A percentile compares a stretch with the other conserved stretches of the same genome.
Conservation (phyloP, 2,329 filamentous ascomycete species). For the Seiridium unicorne region DNA sequence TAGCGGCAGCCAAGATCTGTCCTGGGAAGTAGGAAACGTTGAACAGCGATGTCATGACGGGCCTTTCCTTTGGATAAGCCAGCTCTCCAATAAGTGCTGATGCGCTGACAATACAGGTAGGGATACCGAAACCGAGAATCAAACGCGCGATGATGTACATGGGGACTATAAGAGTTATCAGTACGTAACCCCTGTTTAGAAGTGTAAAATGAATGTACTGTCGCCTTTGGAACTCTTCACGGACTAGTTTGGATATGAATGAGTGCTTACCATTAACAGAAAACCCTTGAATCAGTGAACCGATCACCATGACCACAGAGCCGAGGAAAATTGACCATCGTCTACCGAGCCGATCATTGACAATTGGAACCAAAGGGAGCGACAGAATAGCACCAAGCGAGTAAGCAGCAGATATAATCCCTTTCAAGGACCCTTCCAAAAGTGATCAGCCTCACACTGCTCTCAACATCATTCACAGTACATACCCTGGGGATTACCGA, state of each 20-base stretch:
- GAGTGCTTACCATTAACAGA: constrained; percentile 19
- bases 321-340: constrained; percentile 57
- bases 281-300: constrained; percentile 54
- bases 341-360: constrained; percentile 55
- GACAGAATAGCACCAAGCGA: constrained; percentile 57
- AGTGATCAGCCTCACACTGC: background rate
- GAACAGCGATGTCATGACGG: constrained; percentile 58
- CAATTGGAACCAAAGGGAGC: constrained; percentile 54
- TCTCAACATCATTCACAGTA: constrained; percentile 35
- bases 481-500: constrained; percentile 7
- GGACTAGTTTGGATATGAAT: background rate
- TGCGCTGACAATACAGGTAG: constrained; percentile 57
- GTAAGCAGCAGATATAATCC: constrained; percentile 58
- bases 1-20: constrained; percentile 46
- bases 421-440: constrained; percentile 42
- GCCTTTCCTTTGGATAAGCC: constrained; percentile 58
- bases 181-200: background rate
- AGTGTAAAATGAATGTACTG: background rate
- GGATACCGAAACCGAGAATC: constrained; percentile 59
- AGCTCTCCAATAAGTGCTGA: constrained; percentile 60
- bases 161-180: constrained; percentile 19
- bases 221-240: background rate
- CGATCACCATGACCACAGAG: constrained; percentile 51
- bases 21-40: constrained; percentile 58
- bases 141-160: constrained; percentile 63